These are phyloP conservation scores for Starmerella davenportii DNA, from an alignment of 805 yeast genomes.

Conservation along the genomic window DNA sequence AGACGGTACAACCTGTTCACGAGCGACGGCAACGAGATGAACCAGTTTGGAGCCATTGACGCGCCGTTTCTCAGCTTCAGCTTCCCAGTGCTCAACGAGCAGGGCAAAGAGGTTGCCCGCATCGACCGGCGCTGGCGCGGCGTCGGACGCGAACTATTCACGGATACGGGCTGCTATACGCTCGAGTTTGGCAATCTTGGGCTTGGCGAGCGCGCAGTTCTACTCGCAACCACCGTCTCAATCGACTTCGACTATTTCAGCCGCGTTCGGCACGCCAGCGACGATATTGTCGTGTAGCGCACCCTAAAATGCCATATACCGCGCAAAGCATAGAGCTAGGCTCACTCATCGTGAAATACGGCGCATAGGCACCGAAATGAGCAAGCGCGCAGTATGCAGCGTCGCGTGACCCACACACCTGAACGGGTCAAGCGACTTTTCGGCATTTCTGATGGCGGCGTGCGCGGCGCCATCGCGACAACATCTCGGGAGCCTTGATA, in stretches of 20 bases:
- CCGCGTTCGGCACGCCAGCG: slow-evolving; percentile 46
- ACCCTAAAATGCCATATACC: no score
- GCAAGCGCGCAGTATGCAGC: no score
- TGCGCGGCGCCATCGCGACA: no score
- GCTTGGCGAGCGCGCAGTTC: slow-evolving; percentile 66
- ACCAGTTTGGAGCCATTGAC: slow-evolving; percentile 77
- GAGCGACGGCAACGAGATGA: slow-evolving; percentile 26
- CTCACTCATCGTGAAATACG: no score
- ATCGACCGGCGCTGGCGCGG: slow-evolving; percentile 95
- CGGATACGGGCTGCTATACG: slow-evolving; percentile 79
- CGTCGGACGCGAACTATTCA: slow-evolving; percentile 74
- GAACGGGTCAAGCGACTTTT: neutral
- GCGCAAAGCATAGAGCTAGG: no score
- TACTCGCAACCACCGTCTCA: slow-evolving; percentile 75
- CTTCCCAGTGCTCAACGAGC: slow-evolving; percentile 52
- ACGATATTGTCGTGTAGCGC: neutral
- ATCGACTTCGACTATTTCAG: slow-evolving; percentile 94
- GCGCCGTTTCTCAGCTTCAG: slow-evolving; percentile 74
- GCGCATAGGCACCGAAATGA: no score
- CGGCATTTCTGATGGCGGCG: no score
- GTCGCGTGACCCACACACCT: no score
- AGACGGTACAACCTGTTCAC: slow-evolving; percentile 65
- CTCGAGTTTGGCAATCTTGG: slow-evolving; percentile 59
- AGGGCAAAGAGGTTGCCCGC: slow-evolving; percentile 44
- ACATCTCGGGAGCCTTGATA: no score